Evolutionary conservation across 192 early-diverging fungal species (phyloP).

Genomic region (Backusella parvicylindrica): DNA sequence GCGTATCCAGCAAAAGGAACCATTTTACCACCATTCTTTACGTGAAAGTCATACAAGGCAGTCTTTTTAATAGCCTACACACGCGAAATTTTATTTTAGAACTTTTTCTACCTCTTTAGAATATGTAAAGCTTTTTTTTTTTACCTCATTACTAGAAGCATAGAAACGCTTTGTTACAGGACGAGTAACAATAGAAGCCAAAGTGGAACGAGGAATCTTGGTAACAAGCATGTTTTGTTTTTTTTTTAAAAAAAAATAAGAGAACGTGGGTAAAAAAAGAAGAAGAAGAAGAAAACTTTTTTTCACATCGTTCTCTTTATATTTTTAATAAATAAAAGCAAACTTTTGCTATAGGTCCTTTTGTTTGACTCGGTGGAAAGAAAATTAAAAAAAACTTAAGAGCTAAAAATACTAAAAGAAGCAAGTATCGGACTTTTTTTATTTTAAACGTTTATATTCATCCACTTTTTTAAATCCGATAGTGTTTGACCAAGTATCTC

Average conservation of each 20-base stretch:
- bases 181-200: neutral
- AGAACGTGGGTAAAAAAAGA: neutral
- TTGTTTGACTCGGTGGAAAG: conserved; percentile 6
- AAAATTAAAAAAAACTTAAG: conserved; percentile 1
- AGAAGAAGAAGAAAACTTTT: neutral
- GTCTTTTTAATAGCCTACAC: conserved; percentile 62
- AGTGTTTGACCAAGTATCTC: conserved; percentile 62
- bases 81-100: neutral
- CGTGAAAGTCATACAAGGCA: conserved; percentile 90
- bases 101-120: too few species aligned
- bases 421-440: neutral
- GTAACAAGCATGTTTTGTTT: neutral
- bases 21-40: conserved; percentile 91
- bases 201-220: conserved; percentile 7
- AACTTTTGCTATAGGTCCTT: conserved; percentile 2
- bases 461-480: conserved; percentile 60
- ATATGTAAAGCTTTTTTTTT: neutral
- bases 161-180: conserved; percentile 9
- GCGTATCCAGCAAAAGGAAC: conserved; percentile 96
- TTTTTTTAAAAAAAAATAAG: neutral
- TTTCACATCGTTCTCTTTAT: neutral
- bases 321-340: neutral
- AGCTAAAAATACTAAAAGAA: neutral
- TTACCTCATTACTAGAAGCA: conserved; percentile 13
- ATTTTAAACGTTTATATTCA: conserved; percentile 21